A percentile compares a stretch with the other conserved stretches of the same genome.
These are phyloP conservation scores for Forsythia suspensa DNA, from an alignment of 257 asterid species.

Conservation along the genomic window DNA sequence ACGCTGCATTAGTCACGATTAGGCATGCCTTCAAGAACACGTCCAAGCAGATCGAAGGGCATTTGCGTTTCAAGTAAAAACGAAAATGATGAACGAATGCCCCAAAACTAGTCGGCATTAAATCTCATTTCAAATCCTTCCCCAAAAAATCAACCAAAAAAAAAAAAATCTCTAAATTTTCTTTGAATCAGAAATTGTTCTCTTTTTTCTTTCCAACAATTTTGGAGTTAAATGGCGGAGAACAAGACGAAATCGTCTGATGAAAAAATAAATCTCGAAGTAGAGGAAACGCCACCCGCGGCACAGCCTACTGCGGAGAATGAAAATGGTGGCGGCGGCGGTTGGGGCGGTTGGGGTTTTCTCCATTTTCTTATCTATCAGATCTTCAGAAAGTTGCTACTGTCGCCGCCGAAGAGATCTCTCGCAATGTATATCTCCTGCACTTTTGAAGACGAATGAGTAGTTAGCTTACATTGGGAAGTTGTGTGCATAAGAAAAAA, in stretches of 20 bases:
- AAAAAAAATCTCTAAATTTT: not conserved
- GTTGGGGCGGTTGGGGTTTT: constrained; percentile 56
- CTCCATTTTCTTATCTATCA: constrained; percentile 46
- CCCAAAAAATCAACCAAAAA: too few relatives aligned
- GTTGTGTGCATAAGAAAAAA: not conserved
- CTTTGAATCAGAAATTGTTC: not conserved
- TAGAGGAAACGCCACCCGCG: constrained; percentile 16
- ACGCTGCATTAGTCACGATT: too few relatives aligned
- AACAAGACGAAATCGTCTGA: constrained; percentile 19
- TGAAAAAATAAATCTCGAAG: constrained; percentile 23
- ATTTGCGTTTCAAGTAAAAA: too few relatives aligned
- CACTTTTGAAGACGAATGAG: not conserved
- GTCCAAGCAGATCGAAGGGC: too few relatives aligned
- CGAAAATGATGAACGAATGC: too few relatives aligned
- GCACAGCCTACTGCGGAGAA: not conserved
- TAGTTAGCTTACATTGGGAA: not conserved
- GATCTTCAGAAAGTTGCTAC: constrained; percentile 55
- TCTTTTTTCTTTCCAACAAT: not conserved
- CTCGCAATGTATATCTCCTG: constrained; percentile 40
- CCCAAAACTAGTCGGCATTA: too few relatives aligned
- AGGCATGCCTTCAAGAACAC: too few relatives aligned
- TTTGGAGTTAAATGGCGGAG: constrained; percentile 31
- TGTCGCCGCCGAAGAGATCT: constrained; percentile 57
- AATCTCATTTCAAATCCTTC: too few relatives aligned
- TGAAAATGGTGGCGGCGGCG: constrained; percentile 31